Percentiles rank a stretch among this genome's conserved stretches.
Conservation (phyloP, 805 yeast species). For the Millerozyma acaciae region DNA sequence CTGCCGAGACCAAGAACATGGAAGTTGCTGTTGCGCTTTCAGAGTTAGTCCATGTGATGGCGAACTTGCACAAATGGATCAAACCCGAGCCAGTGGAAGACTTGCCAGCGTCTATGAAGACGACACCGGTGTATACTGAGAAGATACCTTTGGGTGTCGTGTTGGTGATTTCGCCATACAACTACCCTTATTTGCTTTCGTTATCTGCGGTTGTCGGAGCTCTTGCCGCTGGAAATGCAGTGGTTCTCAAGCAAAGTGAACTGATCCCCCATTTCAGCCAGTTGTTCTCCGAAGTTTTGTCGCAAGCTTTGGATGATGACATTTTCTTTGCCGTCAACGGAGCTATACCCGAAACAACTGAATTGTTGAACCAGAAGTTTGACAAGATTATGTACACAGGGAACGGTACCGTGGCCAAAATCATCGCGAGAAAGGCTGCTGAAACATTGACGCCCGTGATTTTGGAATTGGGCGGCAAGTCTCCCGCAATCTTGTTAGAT, state of each 20-base stretch:
- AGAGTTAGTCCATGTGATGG: slow-evolving; percentile 59
- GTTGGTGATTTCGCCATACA: slow-evolving; percentile 74
- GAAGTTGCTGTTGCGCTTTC: slow-evolving; percentile 52
- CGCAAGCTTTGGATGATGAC: slow-evolving; percentile 51
- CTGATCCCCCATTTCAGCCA: slow-evolving; percentile 57
- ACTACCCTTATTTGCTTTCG: slow-evolving; percentile 67
- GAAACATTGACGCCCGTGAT: slow-evolving; percentile 74
- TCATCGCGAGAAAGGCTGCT: slow-evolving; percentile 80
- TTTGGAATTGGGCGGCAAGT: slow-evolving; percentile 89
- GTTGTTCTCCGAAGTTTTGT: slow-evolving; percentile 54
- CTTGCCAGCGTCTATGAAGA: slow-evolving; percentile 31
- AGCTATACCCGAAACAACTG: slow-evolving; percentile 58
- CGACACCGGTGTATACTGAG: slow-evolving; percentile 31
- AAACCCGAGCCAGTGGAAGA: slow-evolving; percentile 44
- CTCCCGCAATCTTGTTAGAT: slow-evolving; percentile 71
- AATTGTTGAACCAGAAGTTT: slow-evolving; percentile 56
- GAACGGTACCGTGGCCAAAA: slow-evolving; percentile 66
- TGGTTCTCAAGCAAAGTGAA: slow-evolving; percentile 75
- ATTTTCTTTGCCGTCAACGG: slow-evolving; percentile 68
- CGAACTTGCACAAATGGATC: slow-evolving; percentile 57
- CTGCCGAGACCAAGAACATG: slow-evolving; percentile 54
- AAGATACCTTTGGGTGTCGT: slow-evolving; percentile 57
- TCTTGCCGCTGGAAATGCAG: slow-evolving; percentile 80
- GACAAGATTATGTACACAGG: slow-evolving; percentile 91
- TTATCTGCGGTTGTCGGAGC: slow-evolving; percentile 73